phyloP scores from a whole-genome alignment of 345 rosid species.

The Brassica juncea region DNA sequence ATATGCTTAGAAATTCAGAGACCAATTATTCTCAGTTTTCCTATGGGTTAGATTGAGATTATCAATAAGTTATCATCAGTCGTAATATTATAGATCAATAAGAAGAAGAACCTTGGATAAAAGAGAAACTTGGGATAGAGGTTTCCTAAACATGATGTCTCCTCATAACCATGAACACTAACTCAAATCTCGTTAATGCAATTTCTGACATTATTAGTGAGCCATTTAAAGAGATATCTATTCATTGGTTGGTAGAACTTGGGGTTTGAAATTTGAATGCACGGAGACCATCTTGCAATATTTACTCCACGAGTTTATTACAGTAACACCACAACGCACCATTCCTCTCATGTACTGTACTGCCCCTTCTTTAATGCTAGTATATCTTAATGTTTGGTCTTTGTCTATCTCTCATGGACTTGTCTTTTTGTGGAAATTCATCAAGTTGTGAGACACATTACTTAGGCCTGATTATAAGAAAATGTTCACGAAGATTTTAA shows the following conservation, averaged over 20 bases:
- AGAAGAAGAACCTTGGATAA: slow-evolving; percentile 13
- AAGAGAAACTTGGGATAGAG: neutral
- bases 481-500: slow-evolving; percentile 19
- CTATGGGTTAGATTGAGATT: neutral
- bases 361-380: slow-evolving; percentile 29
- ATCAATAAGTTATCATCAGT: neutral
- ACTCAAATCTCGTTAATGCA: slow-evolving; percentile 17
- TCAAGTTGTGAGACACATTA: slow-evolving; percentile 23
- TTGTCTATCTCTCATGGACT: neutral
- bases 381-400: neutral
- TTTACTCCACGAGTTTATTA: slow-evolving; percentile 37
- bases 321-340: slow-evolving; percentile 12
- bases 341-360: slow-evolving; percentile 20
- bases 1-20: slow-evolving; percentile 1
- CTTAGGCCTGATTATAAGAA: slow-evolving; percentile 7
- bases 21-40: neutral
- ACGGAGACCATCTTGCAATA: slow-evolving; percentile 38
- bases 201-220: slow-evolving; percentile 9
- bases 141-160: slow-evolving; percentile 10
- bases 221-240: neutral
- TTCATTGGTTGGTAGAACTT: slow-evolving; percentile 38
- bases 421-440: slow-evolving; percentile 19
- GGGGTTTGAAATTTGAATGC: slow-evolving; percentile 37
- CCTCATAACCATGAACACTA: slow-evolving; percentile 24
- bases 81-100: neutral